A percentile compares a stretch with the other conserved stretches of the same genome.
These are phyloP conservation scores for Coemansia biformis DNA, from an alignment of 192 early-diverging fungal genomes.

Conservation along the genomic window DNA sequence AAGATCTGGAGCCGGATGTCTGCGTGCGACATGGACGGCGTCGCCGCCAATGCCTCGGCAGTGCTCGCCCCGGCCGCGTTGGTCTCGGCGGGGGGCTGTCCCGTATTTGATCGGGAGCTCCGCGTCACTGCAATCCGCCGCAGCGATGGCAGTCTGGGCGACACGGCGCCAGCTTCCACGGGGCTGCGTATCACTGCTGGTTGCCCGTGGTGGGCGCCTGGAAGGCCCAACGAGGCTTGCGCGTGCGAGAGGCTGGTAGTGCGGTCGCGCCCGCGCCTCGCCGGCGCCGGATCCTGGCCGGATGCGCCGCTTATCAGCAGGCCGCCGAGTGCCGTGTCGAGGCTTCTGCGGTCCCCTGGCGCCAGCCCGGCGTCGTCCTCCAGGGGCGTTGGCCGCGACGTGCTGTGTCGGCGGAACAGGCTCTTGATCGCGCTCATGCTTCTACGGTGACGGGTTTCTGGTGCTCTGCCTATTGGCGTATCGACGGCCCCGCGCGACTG, in stretches of 20 bases:
- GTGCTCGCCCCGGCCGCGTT: not conserved
- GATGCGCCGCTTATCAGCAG: not conserved
- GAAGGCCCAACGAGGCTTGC: too few relatives aligned
- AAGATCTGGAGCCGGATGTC: constrained; percentile 12
- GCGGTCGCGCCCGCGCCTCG: constrained; percentile 9
- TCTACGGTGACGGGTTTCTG: constrained; percentile 20
- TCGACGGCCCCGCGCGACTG: not conserved
- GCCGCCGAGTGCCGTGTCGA: constrained; percentile 12
- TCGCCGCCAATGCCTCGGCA: not conserved
- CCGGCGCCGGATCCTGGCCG: constrained; percentile 1
- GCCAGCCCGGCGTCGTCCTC: not conserved
- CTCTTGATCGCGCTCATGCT: constrained; percentile 26
- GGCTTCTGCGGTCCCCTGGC: constrained; percentile 1
- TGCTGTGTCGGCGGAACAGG: constrained; percentile 31
- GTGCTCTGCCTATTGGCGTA: not conserved
- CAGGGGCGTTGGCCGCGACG: not conserved
- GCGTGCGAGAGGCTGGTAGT: constrained; percentile 13
- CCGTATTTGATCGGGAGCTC: constrained; percentile 17
- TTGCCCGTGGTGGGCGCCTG: too few relatives aligned
- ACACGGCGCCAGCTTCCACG: constrained; percentile 5
- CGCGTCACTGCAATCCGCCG: constrained; percentile 20
- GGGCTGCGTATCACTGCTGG: not conserved
- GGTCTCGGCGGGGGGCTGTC: constrained; percentile 9
- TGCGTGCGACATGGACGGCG: not conserved
- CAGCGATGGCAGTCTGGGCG: constrained; percentile 15